phyloP scores from a whole-genome alignment of 164 flowering plant species.

The Umbilicus rupestris region DNA sequence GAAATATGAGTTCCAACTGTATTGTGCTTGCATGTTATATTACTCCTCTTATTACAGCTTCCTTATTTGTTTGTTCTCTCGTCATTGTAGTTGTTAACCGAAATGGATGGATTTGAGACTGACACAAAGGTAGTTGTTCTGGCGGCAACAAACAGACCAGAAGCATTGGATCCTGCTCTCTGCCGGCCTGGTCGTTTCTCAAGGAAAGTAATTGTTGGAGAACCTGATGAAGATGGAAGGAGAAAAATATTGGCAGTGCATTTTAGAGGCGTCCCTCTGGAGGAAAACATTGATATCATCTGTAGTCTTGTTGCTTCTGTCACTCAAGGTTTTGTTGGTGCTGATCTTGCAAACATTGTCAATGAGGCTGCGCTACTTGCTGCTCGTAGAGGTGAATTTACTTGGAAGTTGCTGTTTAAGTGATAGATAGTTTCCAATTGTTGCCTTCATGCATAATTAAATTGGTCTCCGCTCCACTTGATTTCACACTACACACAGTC shows the following conservation, averaged over 20 bases:
- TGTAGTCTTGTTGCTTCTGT: slow-evolving; percentile 81
- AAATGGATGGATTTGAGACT: slow-evolving; percentile 99
- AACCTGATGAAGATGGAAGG: slow-evolving; percentile 89
- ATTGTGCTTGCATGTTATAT: neutral
- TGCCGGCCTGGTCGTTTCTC: slow-evolving; percentile 98
- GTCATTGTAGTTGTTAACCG: slow-evolving; percentile 72
- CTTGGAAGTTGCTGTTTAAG: neutral
- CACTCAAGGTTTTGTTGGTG: slow-evolving; percentile 89
- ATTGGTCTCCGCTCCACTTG: neutral
- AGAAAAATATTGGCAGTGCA: slow-evolving; percentile 82
- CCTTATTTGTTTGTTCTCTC: neutral
- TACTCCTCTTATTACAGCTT: neutral
- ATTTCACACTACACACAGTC: neutral
- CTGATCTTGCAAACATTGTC: slow-evolving; percentile 95
- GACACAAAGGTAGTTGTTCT: slow-evolving; percentile 77
- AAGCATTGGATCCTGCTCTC: slow-evolving; percentile 90
- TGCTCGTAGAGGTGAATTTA: slow-evolving; percentile 82
- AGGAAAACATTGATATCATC: slow-evolving; percentile 57
- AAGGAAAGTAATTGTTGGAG: slow-evolving; percentile 83
- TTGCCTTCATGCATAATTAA: neutral
- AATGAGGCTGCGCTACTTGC: slow-evolving; percentile 96
- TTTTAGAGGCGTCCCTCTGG: slow-evolving; percentile 78
- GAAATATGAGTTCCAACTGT: neutral
- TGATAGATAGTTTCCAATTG: neutral
- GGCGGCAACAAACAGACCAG: slow-evolving; percentile 94